phyloP scores from a whole-genome alignment of 805 yeast genomes.

The Candida boidinii region DNA sequence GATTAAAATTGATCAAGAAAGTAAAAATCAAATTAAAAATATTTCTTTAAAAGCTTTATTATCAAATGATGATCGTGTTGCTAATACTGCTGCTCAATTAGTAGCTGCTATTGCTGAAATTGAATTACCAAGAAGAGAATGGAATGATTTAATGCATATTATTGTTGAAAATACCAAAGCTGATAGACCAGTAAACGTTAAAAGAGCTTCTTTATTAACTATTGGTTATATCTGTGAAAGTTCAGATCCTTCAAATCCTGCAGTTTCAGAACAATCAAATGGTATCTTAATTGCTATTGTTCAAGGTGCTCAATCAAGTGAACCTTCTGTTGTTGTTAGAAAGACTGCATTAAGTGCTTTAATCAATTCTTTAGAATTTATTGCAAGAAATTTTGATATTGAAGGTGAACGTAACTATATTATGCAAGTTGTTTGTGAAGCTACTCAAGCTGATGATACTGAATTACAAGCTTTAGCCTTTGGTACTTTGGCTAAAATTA shows the following conservation, averaged over 20 bases:
- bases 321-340: constrained; percentile 67
- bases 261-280: constrained; percentile 75
- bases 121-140: constrained; percentile 78
- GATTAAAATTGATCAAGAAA: constrained; percentile 47
- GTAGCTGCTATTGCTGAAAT: constrained; percentile 97
- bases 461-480: constrained; percentile 91
- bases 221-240: constrained; percentile 95
- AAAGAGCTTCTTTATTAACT: constrained; percentile 78
- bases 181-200: constrained; percentile 69
- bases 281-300: constrained; percentile 93
- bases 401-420: constrained; percentile 95
- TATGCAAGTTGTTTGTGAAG: constrained; percentile 99
- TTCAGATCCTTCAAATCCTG: constrained; percentile 76
- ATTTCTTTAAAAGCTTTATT: constrained; percentile 56
- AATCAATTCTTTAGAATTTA: constrained; percentile 84
- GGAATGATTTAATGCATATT: constrained; percentile 80
- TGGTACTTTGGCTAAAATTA: constrained; percentile 88
- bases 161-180: constrained; percentile 82
- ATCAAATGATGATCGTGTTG: constrained; percentile 66
- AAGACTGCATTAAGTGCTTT: constrained; percentile 88
- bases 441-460: constrained; percentile 80
- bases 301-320: constrained; percentile 87
- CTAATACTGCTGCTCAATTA: constrained; percentile 83
- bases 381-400: constrained; percentile 77
- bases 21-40: constrained; percentile 58